Evolutionary conservation across 2,329 filamentous ascomycete genomes (phyloP).

Genomic region (Epichloe bromicola): DNA sequence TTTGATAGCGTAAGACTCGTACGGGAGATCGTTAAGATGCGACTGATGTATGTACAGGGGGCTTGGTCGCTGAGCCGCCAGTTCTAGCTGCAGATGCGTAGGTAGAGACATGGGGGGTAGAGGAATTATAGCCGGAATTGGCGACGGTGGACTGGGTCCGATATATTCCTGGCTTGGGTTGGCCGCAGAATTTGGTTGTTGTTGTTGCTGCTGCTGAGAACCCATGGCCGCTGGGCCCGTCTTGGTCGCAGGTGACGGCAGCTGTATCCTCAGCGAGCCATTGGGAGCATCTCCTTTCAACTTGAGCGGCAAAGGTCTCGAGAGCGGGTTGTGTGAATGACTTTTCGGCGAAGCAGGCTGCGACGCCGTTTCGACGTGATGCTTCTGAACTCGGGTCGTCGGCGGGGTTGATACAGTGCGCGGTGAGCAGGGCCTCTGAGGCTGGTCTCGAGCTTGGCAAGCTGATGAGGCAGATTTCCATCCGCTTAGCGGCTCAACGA

Average conservation of each 20-base stretch:
- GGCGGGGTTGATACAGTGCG: slow-evolving; percentile 41
- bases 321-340: slow-evolving; percentile 35
- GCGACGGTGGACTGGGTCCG: slow-evolving; percentile 27
- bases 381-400: slow-evolving; percentile 24
- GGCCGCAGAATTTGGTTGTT: slow-evolving; percentile 6
- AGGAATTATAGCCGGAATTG: slow-evolving; percentile 42
- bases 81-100: slow-evolving; percentile 50
- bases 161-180: slow-evolving; percentile 7
- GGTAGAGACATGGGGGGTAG: slow-evolving; percentile 57
- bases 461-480: neutral
- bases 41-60: slow-evolving; percentile 56
- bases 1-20: slow-evolving; percentile 86
- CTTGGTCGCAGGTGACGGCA: slow-evolving; percentile 13
- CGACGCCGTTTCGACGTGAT: slow-evolving; percentile 11
- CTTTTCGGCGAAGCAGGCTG: slow-evolving; percentile 26
- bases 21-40: slow-evolving; percentile 48
- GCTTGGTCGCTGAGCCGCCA: slow-evolving; percentile 48
- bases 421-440: slow-evolving; percentile 21
- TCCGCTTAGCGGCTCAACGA: slow-evolving; percentile 13
- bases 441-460: slow-evolving; percentile 10
- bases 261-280: slow-evolving; percentile 3
- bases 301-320: slow-evolving; percentile 31
- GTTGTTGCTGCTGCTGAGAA: neutral
- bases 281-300: slow-evolving; percentile 22
- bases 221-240: slow-evolving; percentile 12